Evolutionary conservation across 805 yeast species (phyloP).

Genomic region (Candida cerambycidarum): DNA sequence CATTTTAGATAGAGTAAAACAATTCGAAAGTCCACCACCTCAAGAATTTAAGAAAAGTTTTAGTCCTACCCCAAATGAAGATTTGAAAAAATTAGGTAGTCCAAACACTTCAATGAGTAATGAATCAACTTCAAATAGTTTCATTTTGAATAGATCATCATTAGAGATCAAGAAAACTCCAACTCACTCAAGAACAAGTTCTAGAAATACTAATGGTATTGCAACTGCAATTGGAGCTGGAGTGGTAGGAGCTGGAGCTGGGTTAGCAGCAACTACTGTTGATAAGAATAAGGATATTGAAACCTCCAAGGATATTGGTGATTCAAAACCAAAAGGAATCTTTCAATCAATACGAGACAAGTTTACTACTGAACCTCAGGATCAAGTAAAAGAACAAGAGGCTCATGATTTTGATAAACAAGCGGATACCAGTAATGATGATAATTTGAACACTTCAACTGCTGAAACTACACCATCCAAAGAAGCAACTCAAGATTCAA

Average conservation of each 20-base stretch:
- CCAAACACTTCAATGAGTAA: not conserved
- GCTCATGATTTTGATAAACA: slow-evolving; percentile 5
- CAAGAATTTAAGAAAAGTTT: slow-evolving; percentile 18
- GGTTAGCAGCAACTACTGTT: slow-evolving; percentile 12
- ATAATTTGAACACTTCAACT: slow-evolving; percentile 18
- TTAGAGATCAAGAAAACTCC: slow-evolving; percentile 18
- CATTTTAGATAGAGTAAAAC: slow-evolving; percentile 37
- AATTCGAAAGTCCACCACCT: slow-evolving; percentile 32
- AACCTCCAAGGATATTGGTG: not conserved
- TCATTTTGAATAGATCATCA: slow-evolving; percentile 17
- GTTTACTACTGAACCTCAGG: slow-evolving; percentile 15
- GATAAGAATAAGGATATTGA: slow-evolving; percentile 7
- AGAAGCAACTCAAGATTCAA: slow-evolving; percentile 15
- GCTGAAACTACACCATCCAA: slow-evolving; percentile 34
- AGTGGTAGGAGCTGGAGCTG: slow-evolving; percentile 8
- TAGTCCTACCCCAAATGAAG: slow-evolving; percentile 9
- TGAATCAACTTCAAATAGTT: slow-evolving; percentile 15
- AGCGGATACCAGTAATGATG: slow-evolving; percentile 21
- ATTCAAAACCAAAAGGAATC: slow-evolving; percentile 22
- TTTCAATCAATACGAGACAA: slow-evolving; percentile 36
- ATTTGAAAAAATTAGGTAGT: not conserved
- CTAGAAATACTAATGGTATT: slow-evolving; percentile 7
- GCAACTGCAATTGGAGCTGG: slow-evolving; percentile 9
- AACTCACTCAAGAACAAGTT: slow-evolving; percentile 5
- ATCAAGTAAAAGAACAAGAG: too few relatives aligned